Base-by-base conservation (phyloP, 2,329 filamentous ascomycete genomes). In the Coniochaeta prunicola region DNA sequence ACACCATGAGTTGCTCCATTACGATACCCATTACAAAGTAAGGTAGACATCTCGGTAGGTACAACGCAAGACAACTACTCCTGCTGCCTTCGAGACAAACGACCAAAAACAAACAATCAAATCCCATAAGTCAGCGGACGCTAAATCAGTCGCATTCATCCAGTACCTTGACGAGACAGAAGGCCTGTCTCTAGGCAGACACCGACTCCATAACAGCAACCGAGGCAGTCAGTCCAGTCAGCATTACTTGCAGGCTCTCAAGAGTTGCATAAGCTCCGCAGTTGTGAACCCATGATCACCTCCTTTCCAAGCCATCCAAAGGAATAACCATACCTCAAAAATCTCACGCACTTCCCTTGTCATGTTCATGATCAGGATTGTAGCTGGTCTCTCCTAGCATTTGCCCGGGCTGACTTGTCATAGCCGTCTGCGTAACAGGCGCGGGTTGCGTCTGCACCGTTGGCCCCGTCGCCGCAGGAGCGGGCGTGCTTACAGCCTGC, bases 351-450 rank as follows among this genome's bases (percentile, higher is more conserved):
- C 26, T 74, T 73, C 56, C 66, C 65, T 34, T 50, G 2, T 50
- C 45, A 38, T 38, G 36, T 26, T 85, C 80, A 58, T 85, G 76
- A 48, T 90, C 87, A 1, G 87, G 86, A 28, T 85, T 82, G 66
- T 90, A 90, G 66, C 77, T 88, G 34, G 87, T 90, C 71, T 88
- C 87, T 24, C 87, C 87, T 19, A 90, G 71, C 77, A 89, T 73
- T 5, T 78, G 75, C 33, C 53, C 53, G 1, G 78, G 76, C 58
- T 80, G 75, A 40, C 80, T 79, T 31, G 78, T 80, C 82, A 85
- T 86, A 36, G 80, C 77, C 21, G 81, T 83, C 71, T 81, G 84
- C 15, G 76, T 79, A 63, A 72, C 82, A 53, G 78, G 75, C 67
- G 77, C 80, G 48, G 77, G 84, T 70, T 82, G 85, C 45, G 75